These are phyloP conservation scores for Podospora bellae-mahoneyi DNA, from an alignment of 495 filamentous ascomycete genomes.

Conservation along the genomic window DNA sequence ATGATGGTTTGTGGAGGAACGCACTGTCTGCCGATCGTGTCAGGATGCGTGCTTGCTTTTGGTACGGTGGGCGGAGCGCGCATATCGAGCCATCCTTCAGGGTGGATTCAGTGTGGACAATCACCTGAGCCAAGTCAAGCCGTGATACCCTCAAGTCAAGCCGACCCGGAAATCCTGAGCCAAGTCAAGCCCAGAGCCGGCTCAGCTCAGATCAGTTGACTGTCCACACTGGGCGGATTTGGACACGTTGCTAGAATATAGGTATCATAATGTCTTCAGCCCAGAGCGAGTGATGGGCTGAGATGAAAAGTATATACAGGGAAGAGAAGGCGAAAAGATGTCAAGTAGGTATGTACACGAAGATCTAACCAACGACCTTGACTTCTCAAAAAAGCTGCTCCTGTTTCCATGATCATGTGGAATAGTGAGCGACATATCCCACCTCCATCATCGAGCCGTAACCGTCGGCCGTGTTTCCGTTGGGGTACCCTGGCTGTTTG, in stretches of 20 bases:
- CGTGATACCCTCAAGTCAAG: no score
- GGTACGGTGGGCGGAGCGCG: no score
- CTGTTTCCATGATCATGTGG: conserved; percentile 9
- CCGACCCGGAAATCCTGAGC: no score
- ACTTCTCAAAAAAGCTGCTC: not conserved
- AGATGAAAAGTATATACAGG: not conserved
- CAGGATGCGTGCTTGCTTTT: no score
- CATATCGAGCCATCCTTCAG: no score
- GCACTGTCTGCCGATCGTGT: no score
- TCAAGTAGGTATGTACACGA: not conserved
- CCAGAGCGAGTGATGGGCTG: not conserved
- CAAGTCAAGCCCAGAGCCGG: no score
- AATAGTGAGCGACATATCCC: conserved; percentile 44
- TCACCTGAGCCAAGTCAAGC: no score
- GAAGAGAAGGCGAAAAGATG: not conserved
- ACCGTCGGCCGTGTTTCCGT: conserved; percentile 36
- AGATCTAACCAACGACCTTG: not conserved
- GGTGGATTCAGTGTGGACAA: no score
- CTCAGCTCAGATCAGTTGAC: no score
- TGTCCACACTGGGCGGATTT: not conserved
- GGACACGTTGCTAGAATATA: not conserved
- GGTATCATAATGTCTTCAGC: not conserved
- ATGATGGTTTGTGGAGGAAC: no score
- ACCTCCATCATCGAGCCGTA: conserved; percentile 48
- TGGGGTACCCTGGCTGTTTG: conserved; percentile 40